A percentile compares a stretch with the other conserved stretches of the same genome.
These are phyloP conservation scores for Aspergillus amoenus DNA, from an alignment of 2,329 filamentous ascomycete species.

Conservation along the genomic window DNA sequence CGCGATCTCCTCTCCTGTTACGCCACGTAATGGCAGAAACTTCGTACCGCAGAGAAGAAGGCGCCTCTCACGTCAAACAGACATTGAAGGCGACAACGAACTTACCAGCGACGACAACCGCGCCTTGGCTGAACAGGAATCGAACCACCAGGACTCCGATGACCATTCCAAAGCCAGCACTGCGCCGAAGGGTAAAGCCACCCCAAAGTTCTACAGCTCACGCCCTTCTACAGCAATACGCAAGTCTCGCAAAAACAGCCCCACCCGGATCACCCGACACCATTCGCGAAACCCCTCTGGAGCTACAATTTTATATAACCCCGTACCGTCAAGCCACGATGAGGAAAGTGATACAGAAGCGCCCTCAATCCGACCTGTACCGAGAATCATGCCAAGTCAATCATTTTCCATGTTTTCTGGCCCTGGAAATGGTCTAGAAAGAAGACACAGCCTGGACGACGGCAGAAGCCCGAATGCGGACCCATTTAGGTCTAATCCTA, in stretches of 20 bases:
- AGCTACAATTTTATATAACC: slow-evolving; percentile 82
- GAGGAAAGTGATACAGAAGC: slow-evolving; percentile 33
- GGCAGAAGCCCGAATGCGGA: slow-evolving; percentile 58
- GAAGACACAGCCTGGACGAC: slow-evolving; percentile 33
- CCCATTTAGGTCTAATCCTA: slow-evolving; percentile 52
- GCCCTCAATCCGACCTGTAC: slow-evolving; percentile 21
- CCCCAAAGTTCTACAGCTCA: slow-evolving; percentile 37
- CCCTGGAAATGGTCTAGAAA: slow-evolving; percentile 44
- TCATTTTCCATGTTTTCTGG: slow-evolving; percentile 34
- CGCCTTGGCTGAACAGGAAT: slow-evolving; percentile 33
- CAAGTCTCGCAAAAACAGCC: slow-evolving; percentile 36
- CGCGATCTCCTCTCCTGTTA: slow-evolving; percentile 33
- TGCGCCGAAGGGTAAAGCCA: slow-evolving; percentile 25
- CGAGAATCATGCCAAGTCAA: slow-evolving; percentile 31
- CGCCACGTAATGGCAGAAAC: slow-evolving; percentile 33
- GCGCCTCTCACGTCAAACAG: slow-evolving; percentile 62
- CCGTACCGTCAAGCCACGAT: slow-evolving; percentile 50
- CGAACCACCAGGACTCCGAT: slow-evolving; percentile 19
- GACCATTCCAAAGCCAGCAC: slow-evolving; percentile 14
- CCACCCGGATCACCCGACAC: slow-evolving; percentile 35
- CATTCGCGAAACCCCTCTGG: slow-evolving; percentile 76
- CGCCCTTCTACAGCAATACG: slow-evolving; percentile 45
- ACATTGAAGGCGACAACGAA: slow-evolving; percentile 88
- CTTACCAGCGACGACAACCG: slow-evolving; percentile 78
- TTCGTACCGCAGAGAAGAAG: slow-evolving; percentile 36